phyloP scores from a whole-genome alignment of 164 flowering plant genomes.

The Hamamelis virginiana region DNA sequence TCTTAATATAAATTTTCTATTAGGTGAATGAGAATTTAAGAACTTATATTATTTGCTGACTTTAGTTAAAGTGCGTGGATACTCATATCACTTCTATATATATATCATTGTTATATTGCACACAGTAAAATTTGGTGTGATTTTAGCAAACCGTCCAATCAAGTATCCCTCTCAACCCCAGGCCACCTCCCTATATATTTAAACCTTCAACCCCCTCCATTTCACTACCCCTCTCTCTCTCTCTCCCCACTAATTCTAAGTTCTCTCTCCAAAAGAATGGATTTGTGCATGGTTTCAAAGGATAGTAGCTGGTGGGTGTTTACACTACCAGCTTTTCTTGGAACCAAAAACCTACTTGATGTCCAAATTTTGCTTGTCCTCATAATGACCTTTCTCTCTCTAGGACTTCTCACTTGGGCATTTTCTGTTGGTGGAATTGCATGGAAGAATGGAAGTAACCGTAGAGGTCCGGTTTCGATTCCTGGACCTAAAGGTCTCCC shows the following conservation, averaged over 20 bases:
- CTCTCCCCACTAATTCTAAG: neutral
- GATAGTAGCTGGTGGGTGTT: conserved; percentile 57
- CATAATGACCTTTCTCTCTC: conserved; percentile 11
- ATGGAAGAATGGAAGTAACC: conserved; percentile 60
- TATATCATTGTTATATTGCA: too few relatives aligned
- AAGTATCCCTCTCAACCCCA: too few relatives aligned
- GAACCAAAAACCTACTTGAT: conserved; percentile 28
- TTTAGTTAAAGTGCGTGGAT: too few relatives aligned
- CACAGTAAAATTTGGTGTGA: too few relatives aligned
- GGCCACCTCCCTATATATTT: too few relatives aligned
- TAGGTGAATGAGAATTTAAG: too few relatives aligned
- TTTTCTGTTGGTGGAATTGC: conserved; percentile 56
- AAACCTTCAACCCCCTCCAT: too few relatives aligned
- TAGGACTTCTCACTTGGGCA: conserved; percentile 46
- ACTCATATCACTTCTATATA: too few relatives aligned
- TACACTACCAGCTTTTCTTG: conserved; percentile 55
- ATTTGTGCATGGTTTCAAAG: conserved; percentile 17
- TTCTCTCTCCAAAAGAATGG: too few relatives aligned
- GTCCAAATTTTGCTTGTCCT: conserved; percentile 26
- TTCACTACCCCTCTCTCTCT: conserved; percentile 1
- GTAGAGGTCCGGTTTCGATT: conserved; percentile 35
- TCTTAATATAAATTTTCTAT: too few relatives aligned
- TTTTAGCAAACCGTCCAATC: too few relatives aligned
- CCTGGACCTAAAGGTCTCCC: conserved; percentile 71
- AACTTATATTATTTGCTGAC: too few relatives aligned